Evolutionary conservation across 2,329 filamentous ascomycete genomes (phyloP).

Genomic region (Penicillium olsonii): DNA sequence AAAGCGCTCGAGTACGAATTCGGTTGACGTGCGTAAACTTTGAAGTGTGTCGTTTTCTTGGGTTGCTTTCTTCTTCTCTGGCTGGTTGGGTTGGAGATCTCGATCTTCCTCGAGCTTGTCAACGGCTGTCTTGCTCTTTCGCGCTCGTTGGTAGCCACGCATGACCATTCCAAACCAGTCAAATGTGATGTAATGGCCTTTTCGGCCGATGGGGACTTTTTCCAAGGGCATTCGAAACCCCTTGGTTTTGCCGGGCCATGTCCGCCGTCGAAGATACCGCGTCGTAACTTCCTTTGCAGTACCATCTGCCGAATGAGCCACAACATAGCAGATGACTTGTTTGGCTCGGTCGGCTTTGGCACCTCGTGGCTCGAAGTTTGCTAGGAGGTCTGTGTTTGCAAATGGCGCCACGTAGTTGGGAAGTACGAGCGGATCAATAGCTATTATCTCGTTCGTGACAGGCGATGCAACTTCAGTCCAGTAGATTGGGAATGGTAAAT

Average conservation of each 20-base stretch:
- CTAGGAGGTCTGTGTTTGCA: constrained; percentile 66
- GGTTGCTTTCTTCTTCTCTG: constrained; percentile 71
- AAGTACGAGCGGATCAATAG: constrained; percentile 73
- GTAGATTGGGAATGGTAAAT: constrained; percentile 82
- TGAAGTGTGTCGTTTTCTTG: constrained; percentile 81
- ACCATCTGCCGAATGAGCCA: constrained; percentile 79
- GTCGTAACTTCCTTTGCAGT: constrained; percentile 94
- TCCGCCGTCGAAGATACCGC: constrained; percentile 78
- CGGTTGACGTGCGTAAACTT: constrained; percentile 81
- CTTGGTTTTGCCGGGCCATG: constrained; percentile 87
- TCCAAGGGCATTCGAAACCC: constrained; percentile 75
- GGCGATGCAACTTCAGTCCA: constrained; percentile 91
- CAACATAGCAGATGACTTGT: constrained; percentile 85
- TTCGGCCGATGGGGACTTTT: constrained; percentile 74
- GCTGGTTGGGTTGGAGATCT: constrained; percentile 72
- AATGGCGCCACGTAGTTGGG: constrained; percentile 66
- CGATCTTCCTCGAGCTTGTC: constrained; percentile 79
- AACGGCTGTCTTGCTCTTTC: constrained; percentile 61
- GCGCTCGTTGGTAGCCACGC: constrained; percentile 65
- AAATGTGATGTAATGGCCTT: constrained; percentile 75
- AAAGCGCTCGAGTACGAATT: constrained; percentile 83
- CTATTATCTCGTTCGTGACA: constrained; percentile 73
- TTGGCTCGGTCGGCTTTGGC: constrained; percentile 80
- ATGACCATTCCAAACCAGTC: constrained; percentile 89
- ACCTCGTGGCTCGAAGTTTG: constrained; percentile 79